A percentile compares a stretch with the other conserved stretches of the same genome.
These are phyloP conservation scores for Suillus alpinus DNA, from an alignment of 768 basidiomycete genomes.

Conservation along the genomic window DNA sequence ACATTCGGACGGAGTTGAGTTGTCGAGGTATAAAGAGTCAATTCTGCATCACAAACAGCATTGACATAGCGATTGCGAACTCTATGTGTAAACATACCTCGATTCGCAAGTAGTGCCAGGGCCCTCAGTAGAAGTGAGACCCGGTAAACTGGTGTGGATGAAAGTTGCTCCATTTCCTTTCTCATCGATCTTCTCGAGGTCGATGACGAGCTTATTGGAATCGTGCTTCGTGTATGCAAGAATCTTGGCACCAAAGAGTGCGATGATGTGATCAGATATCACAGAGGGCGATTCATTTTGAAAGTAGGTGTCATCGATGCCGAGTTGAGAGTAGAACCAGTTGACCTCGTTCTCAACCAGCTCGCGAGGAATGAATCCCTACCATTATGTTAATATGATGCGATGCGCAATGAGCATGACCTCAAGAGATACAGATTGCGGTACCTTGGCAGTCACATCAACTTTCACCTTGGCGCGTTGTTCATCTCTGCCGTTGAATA, in stretches of 20 bases:
- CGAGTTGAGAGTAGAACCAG: conserved; percentile 93
- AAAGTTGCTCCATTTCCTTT: conserved; percentile 87
- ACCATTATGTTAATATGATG: conserved; percentile 10
- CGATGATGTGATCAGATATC: conserved; percentile 86
- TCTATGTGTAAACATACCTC: conserved; percentile 41
- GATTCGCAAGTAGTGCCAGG: conserved; percentile 88
- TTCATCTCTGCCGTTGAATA: conserved; percentile 87
- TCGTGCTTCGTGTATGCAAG: conserved; percentile 94
- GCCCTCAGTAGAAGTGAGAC: conserved; percentile 76
- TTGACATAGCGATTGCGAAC: background rate
- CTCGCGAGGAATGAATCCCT: conserved; percentile 93
- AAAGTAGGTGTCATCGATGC: conserved; percentile 92
- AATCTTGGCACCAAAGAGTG: conserved; percentile 93
- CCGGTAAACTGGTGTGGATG: conserved; percentile 88
- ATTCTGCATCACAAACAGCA: conserved; percentile 51
- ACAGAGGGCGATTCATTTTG: conserved; percentile 64
- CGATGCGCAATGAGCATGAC: background rate
- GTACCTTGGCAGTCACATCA: conserved; percentile 72
- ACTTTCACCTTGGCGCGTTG: conserved; percentile 80
- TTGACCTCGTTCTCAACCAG: conserved; percentile 86
- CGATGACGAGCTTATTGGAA: conserved; percentile 85
- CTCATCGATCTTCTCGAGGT: conserved; percentile 88
- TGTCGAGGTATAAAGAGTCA: conserved; percentile 86
- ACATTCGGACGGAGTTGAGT: conserved; percentile 69
- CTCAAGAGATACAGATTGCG: background rate